Base-by-base conservation (phyloP, 306 rosid genomes). In the Parietaria judaica region DNA sequence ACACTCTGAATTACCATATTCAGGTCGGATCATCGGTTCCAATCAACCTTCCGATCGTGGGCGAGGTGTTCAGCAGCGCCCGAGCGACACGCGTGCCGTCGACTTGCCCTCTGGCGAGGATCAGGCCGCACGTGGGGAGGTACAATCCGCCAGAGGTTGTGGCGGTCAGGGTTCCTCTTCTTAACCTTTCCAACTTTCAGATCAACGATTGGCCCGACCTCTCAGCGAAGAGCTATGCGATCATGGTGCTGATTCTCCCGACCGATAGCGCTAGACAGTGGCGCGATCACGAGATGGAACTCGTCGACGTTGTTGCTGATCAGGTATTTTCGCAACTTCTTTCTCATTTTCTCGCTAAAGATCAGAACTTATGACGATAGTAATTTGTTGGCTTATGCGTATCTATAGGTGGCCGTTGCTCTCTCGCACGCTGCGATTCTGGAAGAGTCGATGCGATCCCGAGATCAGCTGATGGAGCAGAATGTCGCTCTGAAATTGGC, bases 401-500 rank as follows among this genome's bases (percentile, higher is more conserved):
- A 74, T 71, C 60, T 66, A 67, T 72, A 90, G 97, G 97, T 90
- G 60, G 98, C 96, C 34, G 98, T 91, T 61, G 98, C 98, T 70
- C 96, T 91, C 67, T 91, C 98, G 50, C 98, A 91, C 74, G 96
- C 98, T 71, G 89, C 95, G 69, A 83, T 91, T 75, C 74, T 91
- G 66, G 98, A 91, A 80, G 98, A 88, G 72, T 91, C 98, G 34
- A 77, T 87, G 98, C 81, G 64, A 57, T 94, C 96, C 54, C 89
- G 95, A 54, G 89, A 85, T 78, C 95, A 85, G 80, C 96, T 91
- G 47, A 63, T 82, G 79, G 96, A 85, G 57, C 96, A 91, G 70
- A 91, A 91, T 51, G 69, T 64, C 58, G 95, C 95, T 77, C 79
- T 91, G 64, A 88, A 91, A 68, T 73, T 72, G 74, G 96, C 98